Evolutionary conservation across 2,329 filamentous ascomycete genomes (phyloP).

Genomic region (Xylaria sp.): DNA sequence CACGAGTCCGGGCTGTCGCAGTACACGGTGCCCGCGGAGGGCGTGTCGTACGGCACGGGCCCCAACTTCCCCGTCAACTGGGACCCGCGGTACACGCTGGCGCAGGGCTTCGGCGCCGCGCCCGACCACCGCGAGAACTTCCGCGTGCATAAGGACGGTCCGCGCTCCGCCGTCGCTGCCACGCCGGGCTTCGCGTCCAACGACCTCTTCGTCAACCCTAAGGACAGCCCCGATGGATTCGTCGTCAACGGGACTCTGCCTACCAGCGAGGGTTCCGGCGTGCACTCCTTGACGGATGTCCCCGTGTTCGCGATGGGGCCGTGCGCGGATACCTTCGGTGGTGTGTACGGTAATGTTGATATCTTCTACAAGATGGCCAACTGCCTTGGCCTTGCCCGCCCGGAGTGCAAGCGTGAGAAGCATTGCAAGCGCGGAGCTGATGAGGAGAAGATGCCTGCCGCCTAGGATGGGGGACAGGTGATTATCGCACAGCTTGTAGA

Average conservation of each 20-base stretch:
- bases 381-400: constrained; percentile 63
- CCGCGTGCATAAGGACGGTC: constrained; percentile 65
- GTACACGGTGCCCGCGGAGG: constrained; percentile 66
- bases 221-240: constrained; percentile 70
- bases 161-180: constrained; percentile 65
- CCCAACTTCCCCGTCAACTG: constrained; percentile 82
- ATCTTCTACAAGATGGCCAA: constrained; percentile 76
- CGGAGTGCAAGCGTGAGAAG: constrained; percentile 22
- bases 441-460: background rate
- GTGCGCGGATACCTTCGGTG: constrained; percentile 77
- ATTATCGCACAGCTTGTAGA: background rate
- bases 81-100: constrained; percentile 83
- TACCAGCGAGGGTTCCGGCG: constrained; percentile 66
- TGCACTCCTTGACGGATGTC: constrained; percentile 79
- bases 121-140: constrained; percentile 82
- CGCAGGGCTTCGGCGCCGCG: constrained; percentile 71
- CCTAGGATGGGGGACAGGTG: background rate
- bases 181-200: constrained; percentile 53
- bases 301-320: constrained; percentile 80
- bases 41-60: constrained; percentile 73
- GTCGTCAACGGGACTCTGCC: constrained; percentile 77
- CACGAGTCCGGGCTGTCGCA: constrained; percentile 74
- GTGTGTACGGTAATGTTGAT: constrained; percentile 73
- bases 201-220: constrained; percentile 71
- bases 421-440: too few relatives aligned